A percentile compares a stretch with the other conserved stretches of the same genome.
phyloP scores from a whole-genome alignment of 495 filamentous ascomycete genomes.

The Aspergillus sparsus region DNA sequence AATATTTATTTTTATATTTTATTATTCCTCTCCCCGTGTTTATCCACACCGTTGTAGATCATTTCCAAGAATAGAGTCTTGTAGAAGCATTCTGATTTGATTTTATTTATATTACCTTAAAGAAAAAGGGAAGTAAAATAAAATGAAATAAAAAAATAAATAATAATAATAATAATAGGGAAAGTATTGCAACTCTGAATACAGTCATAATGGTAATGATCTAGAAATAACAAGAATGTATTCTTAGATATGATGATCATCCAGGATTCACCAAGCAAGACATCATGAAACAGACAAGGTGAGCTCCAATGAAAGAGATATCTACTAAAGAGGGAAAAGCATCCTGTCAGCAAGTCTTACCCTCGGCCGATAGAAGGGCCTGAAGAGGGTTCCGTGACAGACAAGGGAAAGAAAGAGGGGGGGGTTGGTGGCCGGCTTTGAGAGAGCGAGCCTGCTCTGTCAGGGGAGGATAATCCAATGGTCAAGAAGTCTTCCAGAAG shows the following conservation, averaged over 20 bases:
- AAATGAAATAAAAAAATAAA: not conserved
- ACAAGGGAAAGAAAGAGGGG: not conserved
- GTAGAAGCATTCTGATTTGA: no score
- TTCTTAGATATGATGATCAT: slow-evolving; percentile 9
- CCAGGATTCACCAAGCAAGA: slow-evolving; percentile 2
- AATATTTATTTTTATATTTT: no score
- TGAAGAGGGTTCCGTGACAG: slow-evolving; percentile 3
- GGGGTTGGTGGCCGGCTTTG: not conserved
- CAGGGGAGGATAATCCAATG: not conserved
- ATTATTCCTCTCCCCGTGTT: no score
- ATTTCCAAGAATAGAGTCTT: no score
- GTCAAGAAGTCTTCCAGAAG: not conserved
- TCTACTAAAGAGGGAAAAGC: slow-evolving; percentile 1
- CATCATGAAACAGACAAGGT: slow-evolving; percentile 14
- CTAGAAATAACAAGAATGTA: not conserved
- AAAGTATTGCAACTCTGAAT: no score
- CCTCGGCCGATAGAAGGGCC: not conserved
- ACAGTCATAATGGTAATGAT: no score
- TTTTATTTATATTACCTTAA: not conserved
- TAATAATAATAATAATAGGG: not conserved
- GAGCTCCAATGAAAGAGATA: slow-evolving; percentile 1
- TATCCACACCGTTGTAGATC: no score
- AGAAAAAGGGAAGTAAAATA: not conserved
- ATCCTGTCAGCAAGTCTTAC: slow-evolving; percentile 14
- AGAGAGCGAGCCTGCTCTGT: not conserved